Evolutionary conservation across 306 rosid genomes (phyloP), one percentile per base, ranked within the genome.

Genomic region (Vachellia collinsii): DNA sequence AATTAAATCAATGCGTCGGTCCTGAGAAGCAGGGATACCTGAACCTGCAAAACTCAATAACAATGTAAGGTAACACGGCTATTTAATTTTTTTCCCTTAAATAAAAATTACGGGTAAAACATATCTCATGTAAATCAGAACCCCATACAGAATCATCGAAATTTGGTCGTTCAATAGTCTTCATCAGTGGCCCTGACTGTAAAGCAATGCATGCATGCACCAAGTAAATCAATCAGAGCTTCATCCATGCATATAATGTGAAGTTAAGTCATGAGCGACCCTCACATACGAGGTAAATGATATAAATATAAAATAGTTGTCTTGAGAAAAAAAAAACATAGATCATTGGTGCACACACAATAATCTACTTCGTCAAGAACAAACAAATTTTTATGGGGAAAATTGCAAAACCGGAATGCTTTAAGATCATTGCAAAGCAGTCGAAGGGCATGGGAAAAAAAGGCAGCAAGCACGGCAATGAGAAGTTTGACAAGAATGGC

Each of bases 11-110:
- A 51, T 43, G 76, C 73, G 71, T 72, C 51, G 78, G 56, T 80
- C 87, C 88, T 48, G 74, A 84, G 88, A 85, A 72, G 87, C 91
- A 87, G 89, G 94, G 84, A 84, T 70, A 86, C 93, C 92, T 90
- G 93, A 89, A 88, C 91, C 93, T 88, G 91, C 90, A 88, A 84
- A 84, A 86, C 90, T 88, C n/a, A 70, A 61, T 23, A 61, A 80
- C 41, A 74, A 76, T 7, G 89, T 89, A 89, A 87, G 89, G 83
- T 56, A 83, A 8, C 22, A 66, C 34, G 63, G 59, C 82, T 44
- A 76, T 54, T 61, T 11, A 11, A 69, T 22, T 43, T 63, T 5
- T 34, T 63, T 36, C 11, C 14, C 7, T 9, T 3, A 0, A 29
- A 63, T n/a, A 5, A 36, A 3, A 43, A 12, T 38, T 7, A 20